These are phyloP conservation scores for Erodium texanum DNA, from an alignment of 441 rosid genomes.

Conservation along the genomic window DNA sequence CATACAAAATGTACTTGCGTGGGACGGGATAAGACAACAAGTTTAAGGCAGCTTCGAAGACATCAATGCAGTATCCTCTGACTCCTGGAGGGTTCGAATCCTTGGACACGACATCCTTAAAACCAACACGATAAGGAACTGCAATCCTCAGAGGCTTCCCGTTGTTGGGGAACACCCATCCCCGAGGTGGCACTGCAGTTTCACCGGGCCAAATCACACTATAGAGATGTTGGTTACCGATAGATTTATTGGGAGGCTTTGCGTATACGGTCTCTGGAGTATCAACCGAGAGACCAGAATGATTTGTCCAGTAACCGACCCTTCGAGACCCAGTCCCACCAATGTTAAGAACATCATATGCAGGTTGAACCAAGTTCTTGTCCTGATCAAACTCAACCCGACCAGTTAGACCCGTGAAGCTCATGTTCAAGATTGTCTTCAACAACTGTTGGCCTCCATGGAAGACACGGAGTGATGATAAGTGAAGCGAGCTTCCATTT, in stretches of 20 bases:
- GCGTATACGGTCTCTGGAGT: slow-evolving; percentile 51
- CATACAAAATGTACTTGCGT: slow-evolving; percentile 44
- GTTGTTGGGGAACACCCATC: slow-evolving; percentile 90
- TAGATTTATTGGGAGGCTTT: slow-evolving; percentile 42
- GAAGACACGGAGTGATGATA: slow-evolving; percentile 51
- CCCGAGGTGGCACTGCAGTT: slow-evolving; percentile 41
- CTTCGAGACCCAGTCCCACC: slow-evolving; percentile 49
- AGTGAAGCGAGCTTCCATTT: slow-evolving; percentile 42
- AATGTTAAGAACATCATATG: slow-evolving; percentile 67
- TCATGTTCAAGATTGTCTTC: slow-evolving; percentile 39
- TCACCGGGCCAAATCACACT: slow-evolving; percentile 78
- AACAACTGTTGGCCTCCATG: slow-evolving; percentile 62
- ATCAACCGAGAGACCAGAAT: slow-evolving; percentile 56
- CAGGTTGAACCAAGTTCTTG: slow-evolving; percentile 52
- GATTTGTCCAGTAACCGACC: slow-evolving; percentile 81
- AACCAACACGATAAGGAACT: slow-evolving; percentile 71
- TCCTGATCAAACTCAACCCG: slow-evolving; percentile 48
- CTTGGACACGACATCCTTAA: slow-evolving; percentile 39
- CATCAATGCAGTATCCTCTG: slow-evolving; percentile 76
- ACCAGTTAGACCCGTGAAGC: slow-evolving; percentile 68
- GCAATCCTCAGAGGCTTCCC: slow-evolving; percentile 64
- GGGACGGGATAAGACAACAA: slow-evolving; percentile 86
- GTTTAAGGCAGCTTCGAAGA: slow-evolving; percentile 75
- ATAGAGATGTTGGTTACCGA: slow-evolving; percentile 40
- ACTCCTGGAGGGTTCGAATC: slow-evolving; percentile 62